Conservation (phyloP, 768 basidiomycete species). For the Pleurotus tuber-regium region DNA sequence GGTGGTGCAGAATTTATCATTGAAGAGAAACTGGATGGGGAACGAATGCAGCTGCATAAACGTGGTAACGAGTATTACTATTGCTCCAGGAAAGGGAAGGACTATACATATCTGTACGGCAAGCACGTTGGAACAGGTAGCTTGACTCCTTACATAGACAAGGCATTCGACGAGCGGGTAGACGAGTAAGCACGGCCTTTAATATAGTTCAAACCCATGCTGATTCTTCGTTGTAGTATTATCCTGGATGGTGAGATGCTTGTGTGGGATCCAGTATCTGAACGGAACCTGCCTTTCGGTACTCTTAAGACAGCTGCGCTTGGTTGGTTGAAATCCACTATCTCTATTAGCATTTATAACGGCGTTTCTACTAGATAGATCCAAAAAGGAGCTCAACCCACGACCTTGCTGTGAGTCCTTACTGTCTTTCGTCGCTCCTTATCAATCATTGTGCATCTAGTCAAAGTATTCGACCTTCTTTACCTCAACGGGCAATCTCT, state of each 20-base stretch:
- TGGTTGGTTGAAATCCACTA: constrained; percentile 46
- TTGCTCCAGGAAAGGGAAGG: constrained; percentile 90
- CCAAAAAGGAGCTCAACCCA: constrained; percentile 67
- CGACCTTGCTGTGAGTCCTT: constrained; percentile 82
- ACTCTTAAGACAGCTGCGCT: constrained; percentile 90
- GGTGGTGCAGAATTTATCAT: constrained; percentile 76
- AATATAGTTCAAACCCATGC: not conserved
- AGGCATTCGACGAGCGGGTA: constrained; percentile 71
- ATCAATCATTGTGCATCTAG: constrained; percentile 35
- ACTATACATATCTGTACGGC: constrained; percentile 91
- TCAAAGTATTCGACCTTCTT: constrained; percentile 95
- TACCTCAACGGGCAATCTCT: constrained; percentile 85
- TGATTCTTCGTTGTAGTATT: constrained; percentile 48
- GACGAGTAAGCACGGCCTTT: constrained; percentile 61
- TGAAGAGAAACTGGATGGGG: constrained; percentile 97
- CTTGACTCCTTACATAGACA: constrained; percentile 82
- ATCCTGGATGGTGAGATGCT: constrained; percentile 98
- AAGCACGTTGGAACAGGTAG: constrained; percentile 79
- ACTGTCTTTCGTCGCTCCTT: not conserved
- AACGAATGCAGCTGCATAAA: constrained; percentile 94
- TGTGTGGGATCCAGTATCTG: constrained; percentile 92
- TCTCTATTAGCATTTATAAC: not conserved
- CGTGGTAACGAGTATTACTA: constrained; percentile 89
- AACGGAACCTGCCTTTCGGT: constrained; percentile 89
- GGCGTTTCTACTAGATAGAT: constrained; percentile 50